Conservation (phyloP, 129 eudicot species). For the Centaurea solstitialis region DNA sequence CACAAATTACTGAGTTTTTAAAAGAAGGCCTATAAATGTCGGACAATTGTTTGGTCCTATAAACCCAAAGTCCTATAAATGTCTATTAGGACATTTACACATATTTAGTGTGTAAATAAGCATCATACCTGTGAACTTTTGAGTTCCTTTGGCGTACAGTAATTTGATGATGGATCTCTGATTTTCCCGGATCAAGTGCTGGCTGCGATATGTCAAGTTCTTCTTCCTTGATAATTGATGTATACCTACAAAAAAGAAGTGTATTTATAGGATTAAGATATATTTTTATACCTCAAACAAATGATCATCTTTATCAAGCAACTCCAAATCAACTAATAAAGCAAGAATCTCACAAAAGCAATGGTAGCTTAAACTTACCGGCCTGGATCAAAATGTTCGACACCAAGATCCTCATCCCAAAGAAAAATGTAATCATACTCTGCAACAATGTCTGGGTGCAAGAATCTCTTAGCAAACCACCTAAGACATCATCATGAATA, state of each 20-base stretch:
- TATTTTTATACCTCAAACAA: background rate
- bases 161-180: constrained; percentile 75
- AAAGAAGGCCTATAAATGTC: too few species aligned
- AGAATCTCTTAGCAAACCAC: constrained; percentile 92
- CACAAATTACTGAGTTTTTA: too few species aligned
- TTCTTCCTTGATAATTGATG: constrained; percentile 65
- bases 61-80: background rate
- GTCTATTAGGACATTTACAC: background rate
- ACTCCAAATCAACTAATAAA: background rate
- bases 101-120: background rate
- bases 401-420: constrained; percentile 90
- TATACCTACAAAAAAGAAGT: constrained; percentile 44
- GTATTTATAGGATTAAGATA: background rate
- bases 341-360: constrained; percentile 11
- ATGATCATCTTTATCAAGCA: background rate
- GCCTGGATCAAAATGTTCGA: constrained; percentile 67
- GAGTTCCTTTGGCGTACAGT: constrained; percentile 56
- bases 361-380: constrained; percentile 40
- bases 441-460: constrained; percentile 80
- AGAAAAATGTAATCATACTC: constrained; percentile 75
- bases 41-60: background rate
- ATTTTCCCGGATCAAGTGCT: constrained; percentile 68
- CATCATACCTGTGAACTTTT: constrained; percentile 66
- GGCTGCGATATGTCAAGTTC: constrained; percentile 90
- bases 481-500: constrained; percentile 27